phyloP scores from a whole-genome alignment of 345 rosid species.

The Lepidium aucheri region DNA sequence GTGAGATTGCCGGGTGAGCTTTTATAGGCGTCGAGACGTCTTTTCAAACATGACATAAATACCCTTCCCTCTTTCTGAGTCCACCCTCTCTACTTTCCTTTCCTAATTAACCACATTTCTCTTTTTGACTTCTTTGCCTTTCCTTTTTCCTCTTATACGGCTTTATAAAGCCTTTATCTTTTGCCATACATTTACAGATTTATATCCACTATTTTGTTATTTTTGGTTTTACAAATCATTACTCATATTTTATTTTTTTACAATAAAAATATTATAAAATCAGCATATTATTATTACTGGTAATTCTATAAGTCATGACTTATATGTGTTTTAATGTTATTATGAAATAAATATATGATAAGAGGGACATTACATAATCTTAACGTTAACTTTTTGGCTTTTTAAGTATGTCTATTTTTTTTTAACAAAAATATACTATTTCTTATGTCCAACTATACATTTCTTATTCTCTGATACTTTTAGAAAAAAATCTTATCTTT shows the following conservation, averaged over 20 bases:
- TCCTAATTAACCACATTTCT: slow-evolving; percentile 16
- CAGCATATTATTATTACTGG: too few species aligned
- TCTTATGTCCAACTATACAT: not conserved
- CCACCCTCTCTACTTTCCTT: slow-evolving; percentile 22
- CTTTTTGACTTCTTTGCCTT: slow-evolving; percentile 22
- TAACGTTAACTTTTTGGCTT: not conserved
- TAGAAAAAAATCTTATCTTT: not conserved
- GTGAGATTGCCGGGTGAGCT: slow-evolving; percentile 7
- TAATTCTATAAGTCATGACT: too few species aligned
- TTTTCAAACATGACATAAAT: slow-evolving; percentile 5
- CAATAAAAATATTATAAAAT: too few species aligned
- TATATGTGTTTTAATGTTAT: too few species aligned
- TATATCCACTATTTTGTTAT: not conserved
- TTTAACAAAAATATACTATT: too few species aligned
- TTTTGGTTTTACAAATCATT: too few species aligned
- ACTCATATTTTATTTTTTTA: too few species aligned
- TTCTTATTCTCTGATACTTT: too few species aligned
- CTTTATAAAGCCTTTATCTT: not conserved
- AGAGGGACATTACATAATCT: not conserved
- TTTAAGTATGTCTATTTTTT: not conserved
- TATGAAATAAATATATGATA: not conserved
- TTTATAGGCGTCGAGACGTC: slow-evolving; percentile 20
- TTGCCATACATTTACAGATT: not conserved
- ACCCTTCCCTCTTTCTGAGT: slow-evolving; percentile 12
- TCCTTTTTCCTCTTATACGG: slow-evolving; percentile 17